A percentile compares a stretch with the other conserved stretches of the same genome.
These are phyloP conservation scores for Aspergillus floridensis DNA, from an alignment of 2,329 filamentous ascomycete species.

Conservation along the genomic window DNA sequence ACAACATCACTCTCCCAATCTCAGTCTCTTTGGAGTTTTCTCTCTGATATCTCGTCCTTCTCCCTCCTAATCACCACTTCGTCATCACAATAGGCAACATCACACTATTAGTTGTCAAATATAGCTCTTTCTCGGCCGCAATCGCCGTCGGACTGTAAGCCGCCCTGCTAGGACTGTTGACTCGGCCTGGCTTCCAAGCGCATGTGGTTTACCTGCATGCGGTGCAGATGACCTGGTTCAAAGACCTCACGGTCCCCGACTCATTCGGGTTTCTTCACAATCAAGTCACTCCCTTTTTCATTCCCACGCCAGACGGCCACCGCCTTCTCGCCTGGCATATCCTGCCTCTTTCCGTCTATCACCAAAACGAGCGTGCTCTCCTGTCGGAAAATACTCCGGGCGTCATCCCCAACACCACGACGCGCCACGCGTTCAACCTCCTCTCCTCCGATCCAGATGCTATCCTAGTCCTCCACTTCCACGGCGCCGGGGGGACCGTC, in stretches of 20 bases:
- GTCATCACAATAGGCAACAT: no score
- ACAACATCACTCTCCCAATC: no score
- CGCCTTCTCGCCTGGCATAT: slow-evolving; percentile 52
- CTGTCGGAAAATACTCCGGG: slow-evolving; percentile 37
- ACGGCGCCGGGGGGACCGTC: slow-evolving; percentile 57
- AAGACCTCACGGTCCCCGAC: slow-evolving; percentile 50
- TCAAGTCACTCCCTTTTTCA: slow-evolving; percentile 50
- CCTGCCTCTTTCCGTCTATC: slow-evolving; percentile 48
- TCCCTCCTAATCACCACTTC: no score
- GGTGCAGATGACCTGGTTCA: slow-evolving; percentile 55
- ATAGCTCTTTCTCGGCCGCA: slow-evolving; percentile 1
- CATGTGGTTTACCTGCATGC: slow-evolving; percentile 58
- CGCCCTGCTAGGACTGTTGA: slow-evolving; percentile 48
- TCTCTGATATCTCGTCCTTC: no score
- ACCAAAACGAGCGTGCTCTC: slow-evolving; percentile 42
- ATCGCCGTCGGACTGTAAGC: slow-evolving; percentile 39
- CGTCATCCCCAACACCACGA: slow-evolving; percentile 35
- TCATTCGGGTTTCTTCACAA: slow-evolving; percentile 50
- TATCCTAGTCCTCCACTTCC: slow-evolving; percentile 51
- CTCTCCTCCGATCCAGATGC: slow-evolving; percentile 48
- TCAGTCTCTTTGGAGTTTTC: no score
- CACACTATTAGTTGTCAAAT: neutral
- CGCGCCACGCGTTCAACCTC: slow-evolving; percentile 42
- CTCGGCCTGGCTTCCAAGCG: slow-evolving; percentile 48
- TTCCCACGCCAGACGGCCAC: slow-evolving; percentile 43